Evolutionary conservation across 202 grass and related monocot species (phyloP).

Genomic region (Brachypodium distachyon): DNA sequence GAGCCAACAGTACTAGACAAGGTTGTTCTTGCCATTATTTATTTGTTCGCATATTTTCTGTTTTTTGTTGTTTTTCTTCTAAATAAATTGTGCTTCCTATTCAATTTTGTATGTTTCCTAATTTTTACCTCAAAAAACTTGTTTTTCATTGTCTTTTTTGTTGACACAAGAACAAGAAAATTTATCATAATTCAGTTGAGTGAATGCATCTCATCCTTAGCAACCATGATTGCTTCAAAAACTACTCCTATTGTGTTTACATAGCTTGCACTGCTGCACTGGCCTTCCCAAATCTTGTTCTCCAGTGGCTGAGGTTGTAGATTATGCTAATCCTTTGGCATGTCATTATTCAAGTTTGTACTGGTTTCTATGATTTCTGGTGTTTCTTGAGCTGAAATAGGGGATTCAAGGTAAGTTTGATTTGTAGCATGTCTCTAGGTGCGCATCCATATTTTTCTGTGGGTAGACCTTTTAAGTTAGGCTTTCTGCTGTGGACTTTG

Average conservation of each 20-base stretch:
- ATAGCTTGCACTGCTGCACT: neutral
- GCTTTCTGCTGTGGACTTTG: neutral
- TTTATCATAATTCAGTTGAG: neutral
- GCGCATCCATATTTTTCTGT: neutral
- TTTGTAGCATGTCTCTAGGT: neutral
- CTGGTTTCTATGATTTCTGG: neutral
- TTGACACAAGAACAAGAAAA: neutral
- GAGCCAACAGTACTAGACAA: constrained; percentile 90
- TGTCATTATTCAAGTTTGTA: neutral
- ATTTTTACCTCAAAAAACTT: neutral
- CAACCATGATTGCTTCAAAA: neutral
- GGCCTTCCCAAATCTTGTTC: neutral
- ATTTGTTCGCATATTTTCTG: neutral
- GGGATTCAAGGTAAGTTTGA: neutral
- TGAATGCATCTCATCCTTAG: neutral
- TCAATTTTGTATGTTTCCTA: neutral
- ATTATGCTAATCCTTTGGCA: neutral
- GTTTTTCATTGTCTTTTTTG: neutral
- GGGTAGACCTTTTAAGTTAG: neutral
- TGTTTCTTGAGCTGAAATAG: neutral
- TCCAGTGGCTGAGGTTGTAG: neutral
- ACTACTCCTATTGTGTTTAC: neutral
- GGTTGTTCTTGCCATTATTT: constrained; percentile 43
- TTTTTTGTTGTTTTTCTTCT: neutral
- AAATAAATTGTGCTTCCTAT: neutral